These are phyloP conservation scores for Phytophthora nicotianae DNA, from an alignment of 352 stramenopile genomes.

Conservation along the genomic window DNA sequence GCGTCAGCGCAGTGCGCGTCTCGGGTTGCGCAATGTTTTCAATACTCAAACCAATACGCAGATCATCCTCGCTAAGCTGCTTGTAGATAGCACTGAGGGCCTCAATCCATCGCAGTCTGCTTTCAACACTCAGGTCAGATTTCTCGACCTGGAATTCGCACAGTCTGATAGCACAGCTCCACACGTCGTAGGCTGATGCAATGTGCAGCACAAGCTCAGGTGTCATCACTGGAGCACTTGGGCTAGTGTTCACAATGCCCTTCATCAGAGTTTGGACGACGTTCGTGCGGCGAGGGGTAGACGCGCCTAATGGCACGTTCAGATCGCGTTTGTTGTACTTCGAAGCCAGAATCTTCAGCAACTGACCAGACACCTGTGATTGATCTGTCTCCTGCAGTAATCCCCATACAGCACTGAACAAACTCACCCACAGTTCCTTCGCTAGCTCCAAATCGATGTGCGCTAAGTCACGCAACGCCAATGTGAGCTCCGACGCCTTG, in stretches of 20 bases:
- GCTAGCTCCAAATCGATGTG: constrained; percentile 88
- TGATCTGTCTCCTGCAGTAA: constrained; percentile 58
- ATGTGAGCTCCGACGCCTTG: constrained; percentile 47
- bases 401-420: constrained; percentile 71
- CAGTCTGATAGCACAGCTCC: constrained; percentile 68
- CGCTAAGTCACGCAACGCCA: constrained; percentile 65
- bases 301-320: constrained; percentile 61
- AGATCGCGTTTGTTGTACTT: constrained; percentile 91
- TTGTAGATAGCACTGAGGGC: constrained; percentile 87
- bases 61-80: constrained; percentile 84
- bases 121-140: constrained; percentile 66
- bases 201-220: constrained; percentile 86
- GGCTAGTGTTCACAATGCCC: constrained; percentile 65
- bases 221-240: constrained; percentile 71
- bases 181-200: constrained; percentile 85
- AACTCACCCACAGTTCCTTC: constrained; percentile 80
- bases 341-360: constrained; percentile 83
- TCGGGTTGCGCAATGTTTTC: constrained; percentile 80
- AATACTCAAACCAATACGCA: constrained; percentile 77
- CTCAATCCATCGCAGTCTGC: constrained; percentile 84
- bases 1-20: constrained; percentile 70
- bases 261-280: constrained; percentile 87
- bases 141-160: constrained; percentile 89
- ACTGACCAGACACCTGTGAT: constrained; percentile 54
- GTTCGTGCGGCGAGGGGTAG: constrained; percentile 68